Evolutionary conservation across 441 rosid genomes (phyloP).

Genomic region (Populus trichocarpa): DNA sequence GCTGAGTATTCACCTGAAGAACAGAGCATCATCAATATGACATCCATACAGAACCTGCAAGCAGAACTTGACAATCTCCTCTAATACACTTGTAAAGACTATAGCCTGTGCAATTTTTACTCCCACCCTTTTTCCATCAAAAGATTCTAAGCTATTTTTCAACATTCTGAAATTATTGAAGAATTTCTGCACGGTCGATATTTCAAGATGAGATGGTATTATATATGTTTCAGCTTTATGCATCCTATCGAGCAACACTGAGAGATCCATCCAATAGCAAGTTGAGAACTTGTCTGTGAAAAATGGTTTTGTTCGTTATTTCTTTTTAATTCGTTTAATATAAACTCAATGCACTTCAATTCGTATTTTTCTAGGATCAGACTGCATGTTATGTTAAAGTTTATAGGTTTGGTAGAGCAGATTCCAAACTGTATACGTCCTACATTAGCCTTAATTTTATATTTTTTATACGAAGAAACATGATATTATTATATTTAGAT

Average conservation of each 20-base stretch:
- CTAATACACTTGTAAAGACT: conserved; percentile 19
- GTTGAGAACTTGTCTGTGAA: not conserved
- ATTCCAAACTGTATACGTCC: too few species aligned
- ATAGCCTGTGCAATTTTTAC: not conserved
- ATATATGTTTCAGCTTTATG: not conserved
- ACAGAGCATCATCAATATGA: conserved; percentile 59
- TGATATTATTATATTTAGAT: too few species aligned
- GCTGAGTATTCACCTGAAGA: conserved; percentile 78
- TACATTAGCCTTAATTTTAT: too few species aligned
- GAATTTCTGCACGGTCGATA: not conserved
- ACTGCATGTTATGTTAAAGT: too few species aligned
- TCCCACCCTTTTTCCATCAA: not conserved
- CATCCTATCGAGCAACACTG: not conserved
- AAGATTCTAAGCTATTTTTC: not conserved
- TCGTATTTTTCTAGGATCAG: not conserved
- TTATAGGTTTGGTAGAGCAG: too few species aligned
- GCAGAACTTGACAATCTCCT: conserved; percentile 70
- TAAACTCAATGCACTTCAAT: too few species aligned
- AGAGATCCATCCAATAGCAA: not conserved
- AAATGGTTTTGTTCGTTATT: not conserved
- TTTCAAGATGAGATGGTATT: not conserved
- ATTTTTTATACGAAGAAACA: too few species aligned
- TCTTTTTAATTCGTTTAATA: not conserved
- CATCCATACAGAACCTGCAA: conserved; percentile 59
- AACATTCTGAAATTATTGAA: not conserved